A percentile compares a stretch with the other conserved stretches of the same genome.
These are phyloP conservation scores for Fusarium acutatum DNA, from an alignment of 2,329 filamentous ascomycete genomes.

Conservation along the genomic window DNA sequence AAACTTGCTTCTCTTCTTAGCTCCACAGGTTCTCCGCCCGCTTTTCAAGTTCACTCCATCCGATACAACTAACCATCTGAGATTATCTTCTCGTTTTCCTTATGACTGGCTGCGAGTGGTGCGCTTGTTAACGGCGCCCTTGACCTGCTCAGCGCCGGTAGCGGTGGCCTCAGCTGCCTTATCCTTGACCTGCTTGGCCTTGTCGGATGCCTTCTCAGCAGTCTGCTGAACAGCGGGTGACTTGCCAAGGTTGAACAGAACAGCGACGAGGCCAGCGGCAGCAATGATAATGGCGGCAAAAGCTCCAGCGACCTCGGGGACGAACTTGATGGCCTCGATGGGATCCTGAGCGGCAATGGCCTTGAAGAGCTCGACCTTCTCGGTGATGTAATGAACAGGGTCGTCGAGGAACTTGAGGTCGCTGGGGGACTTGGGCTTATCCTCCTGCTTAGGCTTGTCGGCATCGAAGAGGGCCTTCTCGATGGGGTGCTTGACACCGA, in stretches of 20 bases:
- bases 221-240: constrained; percentile 78
- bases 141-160: constrained; percentile 75
- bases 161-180: constrained; percentile 70
- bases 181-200: constrained; percentile 74
- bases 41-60: constrained; percentile 7
- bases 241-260: constrained; percentile 70
- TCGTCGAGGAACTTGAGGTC: constrained; percentile 92
- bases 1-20: constrained; percentile 14
- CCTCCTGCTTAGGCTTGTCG: constrained; percentile 76
- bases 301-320: constrained; percentile 89
- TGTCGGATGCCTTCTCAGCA: constrained; percentile 70
- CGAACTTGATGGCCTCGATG: constrained; percentile 83
- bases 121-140: constrained; percentile 75
- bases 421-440: constrained; percentile 73
- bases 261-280: constrained; percentile 74
- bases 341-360: constrained; percentile 84
- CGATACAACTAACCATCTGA: background rate
- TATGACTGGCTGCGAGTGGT: constrained; percentile 65
- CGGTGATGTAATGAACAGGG: constrained; percentile 85
- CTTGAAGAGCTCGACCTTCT: constrained; percentile 94
- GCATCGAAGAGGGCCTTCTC: constrained; percentile 85
- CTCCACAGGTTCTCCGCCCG: background rate
- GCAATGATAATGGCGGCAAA: constrained; percentile 76
- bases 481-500: constrained; percentile 83
- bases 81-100: constrained; percentile 6